Conservation (phyloP, 1,139 yeast species). For the Candida albicans region DNA sequence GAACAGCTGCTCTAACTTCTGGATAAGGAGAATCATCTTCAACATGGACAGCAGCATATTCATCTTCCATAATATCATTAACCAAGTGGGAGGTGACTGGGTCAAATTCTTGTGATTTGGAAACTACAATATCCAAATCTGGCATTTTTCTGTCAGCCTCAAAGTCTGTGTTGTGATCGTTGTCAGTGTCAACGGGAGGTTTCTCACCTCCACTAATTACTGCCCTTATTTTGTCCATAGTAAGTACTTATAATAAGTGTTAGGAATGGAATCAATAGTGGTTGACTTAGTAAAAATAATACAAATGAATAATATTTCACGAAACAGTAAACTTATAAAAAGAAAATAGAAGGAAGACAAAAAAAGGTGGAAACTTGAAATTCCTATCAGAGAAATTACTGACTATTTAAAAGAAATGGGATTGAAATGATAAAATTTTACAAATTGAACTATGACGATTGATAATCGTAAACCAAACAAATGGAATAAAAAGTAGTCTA, state of each 20-base stretch:
- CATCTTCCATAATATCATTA: slow-evolving; percentile 33
- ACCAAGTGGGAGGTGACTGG: slow-evolving; percentile 33
- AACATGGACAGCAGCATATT: slow-evolving; percentile 42
- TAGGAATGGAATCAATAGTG: not conserved
- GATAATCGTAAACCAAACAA: too few species aligned
- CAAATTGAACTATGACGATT: too few species aligned
- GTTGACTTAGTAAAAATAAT: too few species aligned
- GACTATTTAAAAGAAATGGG: too few species aligned
- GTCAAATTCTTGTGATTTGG: slow-evolving; percentile 37
- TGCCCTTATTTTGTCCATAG: slow-evolving; percentile 22
- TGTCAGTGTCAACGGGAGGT: slow-evolving; percentile 21
- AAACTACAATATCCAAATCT: slow-evolving; percentile 23
- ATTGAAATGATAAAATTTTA: too few species aligned
- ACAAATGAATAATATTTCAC: too few species aligned
- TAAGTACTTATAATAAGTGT: not conserved
- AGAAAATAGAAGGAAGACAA: not conserved
- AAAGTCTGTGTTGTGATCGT: too few species aligned
- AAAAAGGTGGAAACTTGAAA: too few species aligned
- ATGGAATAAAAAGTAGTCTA: too few species aligned
- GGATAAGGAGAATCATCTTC: slow-evolving; percentile 65
- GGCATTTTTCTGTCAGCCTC: slow-evolving; percentile 21
- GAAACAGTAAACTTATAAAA: not conserved
- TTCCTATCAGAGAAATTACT: too few species aligned
- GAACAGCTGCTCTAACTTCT: slow-evolving; percentile 71
- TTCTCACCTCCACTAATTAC: slow-evolving; percentile 13